phyloP scores from a whole-genome alignment of 202 grass and related monocot genomes.

The Saccharum hybrid region DNA sequence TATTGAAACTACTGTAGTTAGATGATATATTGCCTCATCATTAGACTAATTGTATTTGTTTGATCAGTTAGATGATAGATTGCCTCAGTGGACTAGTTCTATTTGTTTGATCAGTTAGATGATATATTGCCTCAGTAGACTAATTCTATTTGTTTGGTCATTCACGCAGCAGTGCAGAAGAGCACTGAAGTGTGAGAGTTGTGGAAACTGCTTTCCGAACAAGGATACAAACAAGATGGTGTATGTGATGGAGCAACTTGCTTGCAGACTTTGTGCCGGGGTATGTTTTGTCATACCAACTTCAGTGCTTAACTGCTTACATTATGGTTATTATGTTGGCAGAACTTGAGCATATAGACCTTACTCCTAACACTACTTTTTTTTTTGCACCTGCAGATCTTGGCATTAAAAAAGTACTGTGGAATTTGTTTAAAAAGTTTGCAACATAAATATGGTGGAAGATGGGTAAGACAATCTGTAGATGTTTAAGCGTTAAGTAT shows the following conservation, averaged over 20 bases:
- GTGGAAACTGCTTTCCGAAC: slow-evolving; percentile 65
- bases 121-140: slow-evolving; percentile 30
- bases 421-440: slow-evolving; percentile 88
- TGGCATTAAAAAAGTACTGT: slow-evolving; percentile 69
- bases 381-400: slow-evolving; percentile 59
- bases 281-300: slow-evolving; percentile 49
- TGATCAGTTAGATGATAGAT: slow-evolving; percentile 14
- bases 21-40: slow-evolving; percentile 15
- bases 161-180: slow-evolving; percentile 57
- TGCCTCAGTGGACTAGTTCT: slow-evolving; percentile 42
- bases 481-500: slow-evolving; percentile 25
- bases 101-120: slow-evolving; percentile 35
- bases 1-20: slow-evolving; percentile 7
- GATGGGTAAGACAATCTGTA: slow-evolving; percentile 71
- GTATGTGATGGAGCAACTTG: slow-evolving; percentile 58
- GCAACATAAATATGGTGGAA: slow-evolving; percentile 57
- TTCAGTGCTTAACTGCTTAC: slow-evolving; percentile 5
- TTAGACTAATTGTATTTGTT: too few relatives aligned
- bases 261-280: slow-evolving; percentile 66
- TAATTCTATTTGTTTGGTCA: slow-evolving; percentile 45
- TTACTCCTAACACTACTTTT: slow-evolving; percentile 29
- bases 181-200: slow-evolving; percentile 73
- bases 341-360: slow-evolving; percentile 17
- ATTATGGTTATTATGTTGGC: slow-evolving; percentile 18
- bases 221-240: slow-evolving; percentile 60